These are phyloP conservation scores for Nakazawaea anatomiae DNA, from an alignment of 805 yeast genomes.

Conservation along the genomic window DNA sequence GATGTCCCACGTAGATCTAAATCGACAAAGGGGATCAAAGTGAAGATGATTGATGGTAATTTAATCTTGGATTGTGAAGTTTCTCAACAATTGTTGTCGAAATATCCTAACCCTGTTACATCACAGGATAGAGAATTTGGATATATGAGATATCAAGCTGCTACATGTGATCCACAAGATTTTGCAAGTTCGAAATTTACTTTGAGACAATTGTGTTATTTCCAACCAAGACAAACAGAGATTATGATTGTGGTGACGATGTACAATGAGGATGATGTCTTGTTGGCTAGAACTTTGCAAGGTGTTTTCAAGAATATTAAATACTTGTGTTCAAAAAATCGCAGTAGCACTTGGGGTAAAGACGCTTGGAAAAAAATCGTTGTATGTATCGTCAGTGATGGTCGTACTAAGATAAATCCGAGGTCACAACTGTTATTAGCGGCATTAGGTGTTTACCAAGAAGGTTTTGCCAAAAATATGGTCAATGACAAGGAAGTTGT, in stretches of 20 bases:
- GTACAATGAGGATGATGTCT: slow-evolving; percentile 83
- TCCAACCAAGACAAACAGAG: slow-evolving; percentile 78
- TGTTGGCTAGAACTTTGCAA: slow-evolving; percentile 78
- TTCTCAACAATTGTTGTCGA: slow-evolving; percentile 55
- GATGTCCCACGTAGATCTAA: slow-evolving; percentile 6
- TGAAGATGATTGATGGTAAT: slow-evolving; percentile 64
- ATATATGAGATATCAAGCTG: slow-evolving; percentile 90
- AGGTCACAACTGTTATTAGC: slow-evolving; percentile 76
- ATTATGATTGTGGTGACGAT: slow-evolving; percentile 80
- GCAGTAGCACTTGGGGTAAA: slow-evolving; percentile 82
- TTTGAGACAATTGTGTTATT: slow-evolving; percentile 77
- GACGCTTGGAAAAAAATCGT: slow-evolving; percentile 94
- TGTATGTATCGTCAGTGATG: slow-evolving; percentile 86
- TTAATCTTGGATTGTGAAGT: slow-evolving; percentile 87
- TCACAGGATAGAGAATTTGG: slow-evolving; percentile 53
- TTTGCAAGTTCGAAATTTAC: slow-evolving; percentile 60
- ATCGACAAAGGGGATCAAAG: slow-evolving; percentile 18
- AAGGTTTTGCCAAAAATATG: slow-evolving; percentile 89
- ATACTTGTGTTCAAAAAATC: slow-evolving; percentile 59
- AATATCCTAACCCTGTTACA: slow-evolving; percentile 40
- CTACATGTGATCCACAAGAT: slow-evolving; percentile 83
- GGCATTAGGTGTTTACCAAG: slow-evolving; percentile 88
- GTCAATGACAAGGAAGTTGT: slow-evolving; percentile 78
- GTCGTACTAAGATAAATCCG: slow-evolving; percentile 77
- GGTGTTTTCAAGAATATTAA: slow-evolving; percentile 87